A percentile compares a stretch with the other conserved stretches of the same genome.
These are phyloP conservation scores for Eremochloa ophiuroides DNA, from an alignment of 176 grass and related monocot genomes.

Conservation along the genomic window DNA sequence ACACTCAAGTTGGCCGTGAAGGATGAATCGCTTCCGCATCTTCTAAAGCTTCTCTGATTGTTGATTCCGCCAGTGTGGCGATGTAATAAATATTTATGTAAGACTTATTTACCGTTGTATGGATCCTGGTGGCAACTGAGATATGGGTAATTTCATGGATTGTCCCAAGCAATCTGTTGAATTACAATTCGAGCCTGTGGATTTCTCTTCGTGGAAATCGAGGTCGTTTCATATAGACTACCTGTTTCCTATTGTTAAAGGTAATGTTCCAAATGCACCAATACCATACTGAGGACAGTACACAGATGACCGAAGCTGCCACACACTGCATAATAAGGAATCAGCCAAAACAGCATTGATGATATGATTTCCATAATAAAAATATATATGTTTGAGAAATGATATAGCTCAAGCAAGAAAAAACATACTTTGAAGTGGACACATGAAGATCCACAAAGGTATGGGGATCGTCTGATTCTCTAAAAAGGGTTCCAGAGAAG, in stretches of 20 bases:
- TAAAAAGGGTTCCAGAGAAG: slow-evolving; percentile 28
- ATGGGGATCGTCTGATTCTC: slow-evolving; percentile 80
- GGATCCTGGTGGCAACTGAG: too few species aligned
- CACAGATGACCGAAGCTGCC: slow-evolving; percentile 69
- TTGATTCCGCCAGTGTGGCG: too few species aligned
- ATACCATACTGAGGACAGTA: slow-evolving; percentile 65
- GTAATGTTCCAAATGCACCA: slow-evolving; percentile 78
- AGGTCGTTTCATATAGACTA: too few species aligned
- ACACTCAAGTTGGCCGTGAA: too few species aligned
- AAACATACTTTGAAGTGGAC: slow-evolving; percentile 67
- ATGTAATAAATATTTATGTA: too few species aligned
- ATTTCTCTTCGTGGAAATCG: too few species aligned
- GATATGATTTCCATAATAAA: slow-evolving; percentile 11
- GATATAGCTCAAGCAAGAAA: slow-evolving; percentile 15
- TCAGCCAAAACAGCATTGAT: neutral
- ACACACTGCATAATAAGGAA: slow-evolving; percentile 43
- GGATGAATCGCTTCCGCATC: too few species aligned
- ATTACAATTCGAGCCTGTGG: too few species aligned
- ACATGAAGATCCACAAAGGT: slow-evolving; percentile 83
- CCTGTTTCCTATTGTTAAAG: slow-evolving; percentile 75
- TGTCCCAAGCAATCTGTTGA: too few species aligned
- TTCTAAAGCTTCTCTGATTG: too few species aligned
- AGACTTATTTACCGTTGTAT: too few species aligned
- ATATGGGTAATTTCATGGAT: too few species aligned
- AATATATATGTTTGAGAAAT: neutral